phyloP scores from a whole-genome alignment of 306 rosid species.

The Ochetophila trinervis region DNA sequence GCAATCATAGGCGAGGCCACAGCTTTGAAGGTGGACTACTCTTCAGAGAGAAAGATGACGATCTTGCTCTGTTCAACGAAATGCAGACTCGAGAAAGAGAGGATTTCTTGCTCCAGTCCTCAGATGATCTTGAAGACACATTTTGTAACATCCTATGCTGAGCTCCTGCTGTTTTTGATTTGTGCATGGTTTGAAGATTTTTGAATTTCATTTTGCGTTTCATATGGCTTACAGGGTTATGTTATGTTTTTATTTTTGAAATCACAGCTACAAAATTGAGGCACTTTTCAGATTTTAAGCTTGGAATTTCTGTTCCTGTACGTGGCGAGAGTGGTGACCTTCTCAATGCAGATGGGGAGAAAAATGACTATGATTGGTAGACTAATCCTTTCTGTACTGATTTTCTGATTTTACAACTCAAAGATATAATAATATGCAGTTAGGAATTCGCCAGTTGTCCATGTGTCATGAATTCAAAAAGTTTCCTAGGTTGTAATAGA shows the following conservation, averaged over 20 bases:
- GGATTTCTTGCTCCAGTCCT: constrained; percentile 61
- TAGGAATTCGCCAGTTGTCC: background rate
- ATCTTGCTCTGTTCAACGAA: constrained; percentile 75
- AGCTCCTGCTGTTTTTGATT: background rate
- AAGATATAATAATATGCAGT: too few relatives aligned
- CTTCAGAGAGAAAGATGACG: constrained; percentile 65
- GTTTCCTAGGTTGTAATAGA: constrained; percentile 2
- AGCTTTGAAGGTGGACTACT: constrained; percentile 67
- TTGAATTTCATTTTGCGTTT: background rate
- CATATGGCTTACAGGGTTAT: constrained; percentile 24
- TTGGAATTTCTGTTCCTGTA: constrained; percentile 60
- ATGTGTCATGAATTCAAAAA: background rate
- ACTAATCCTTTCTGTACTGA: background rate
- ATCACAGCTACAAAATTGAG: constrained; percentile 62
- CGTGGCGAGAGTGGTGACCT: constrained; percentile 70
- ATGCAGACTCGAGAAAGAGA: constrained; percentile 72
- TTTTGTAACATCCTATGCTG: constrained; percentile 48
- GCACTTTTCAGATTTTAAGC: constrained; percentile 61
- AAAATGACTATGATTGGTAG: constrained; percentile 77
- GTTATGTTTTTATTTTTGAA: constrained; percentile 20
- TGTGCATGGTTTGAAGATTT: constrained; percentile 10
- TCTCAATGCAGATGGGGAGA: constrained; percentile 65
- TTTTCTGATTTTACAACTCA: background rate
- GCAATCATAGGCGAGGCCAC: constrained; percentile 64
- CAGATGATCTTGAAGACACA: constrained; percentile 73